phyloP scores from a whole-genome alignment of 148 eudicot species.

The Spergularia marina region DNA sequence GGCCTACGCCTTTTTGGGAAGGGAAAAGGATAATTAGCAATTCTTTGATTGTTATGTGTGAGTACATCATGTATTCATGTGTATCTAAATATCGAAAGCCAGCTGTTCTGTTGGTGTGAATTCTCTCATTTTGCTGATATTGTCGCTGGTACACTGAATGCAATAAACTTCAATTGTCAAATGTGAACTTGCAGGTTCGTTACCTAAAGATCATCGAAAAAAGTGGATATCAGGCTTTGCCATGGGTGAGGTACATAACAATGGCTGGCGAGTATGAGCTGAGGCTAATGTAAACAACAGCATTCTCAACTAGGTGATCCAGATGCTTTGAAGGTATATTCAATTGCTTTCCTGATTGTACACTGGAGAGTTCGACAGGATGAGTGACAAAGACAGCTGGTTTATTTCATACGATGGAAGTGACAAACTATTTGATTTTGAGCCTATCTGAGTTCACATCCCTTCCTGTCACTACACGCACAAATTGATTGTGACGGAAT shows the following conservation, averaged over 20 bases:
- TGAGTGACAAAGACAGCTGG: background rate
- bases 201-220: conserved; percentile 64
- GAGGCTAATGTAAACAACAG: conserved; percentile 34
- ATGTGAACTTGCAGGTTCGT: conserved; percentile 48
- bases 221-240: conserved; percentile 65
- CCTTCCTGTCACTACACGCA: conserved; percentile 9
- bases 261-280: conserved; percentile 70
- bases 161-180: background rate
- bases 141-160: background rate
- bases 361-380: background rate
- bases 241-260: conserved; percentile 74
- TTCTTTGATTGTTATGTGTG: background rate
- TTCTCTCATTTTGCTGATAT: background rate
- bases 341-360: background rate
- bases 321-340: conserved; percentile 11
- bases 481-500: conserved; percentile 9
- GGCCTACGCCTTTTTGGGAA: no score
- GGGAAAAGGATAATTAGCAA: no score
- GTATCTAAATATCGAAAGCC: background rate
- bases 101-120: background rate
- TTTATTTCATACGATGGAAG: background rate
- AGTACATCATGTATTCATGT: background rate
- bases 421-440: background rate
- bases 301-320: conserved; percentile 3
- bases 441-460: conserved; percentile 4